Conservation (phyloP, 75 land plant genomes). For the Pseudotsuga menziesii region DNA sequence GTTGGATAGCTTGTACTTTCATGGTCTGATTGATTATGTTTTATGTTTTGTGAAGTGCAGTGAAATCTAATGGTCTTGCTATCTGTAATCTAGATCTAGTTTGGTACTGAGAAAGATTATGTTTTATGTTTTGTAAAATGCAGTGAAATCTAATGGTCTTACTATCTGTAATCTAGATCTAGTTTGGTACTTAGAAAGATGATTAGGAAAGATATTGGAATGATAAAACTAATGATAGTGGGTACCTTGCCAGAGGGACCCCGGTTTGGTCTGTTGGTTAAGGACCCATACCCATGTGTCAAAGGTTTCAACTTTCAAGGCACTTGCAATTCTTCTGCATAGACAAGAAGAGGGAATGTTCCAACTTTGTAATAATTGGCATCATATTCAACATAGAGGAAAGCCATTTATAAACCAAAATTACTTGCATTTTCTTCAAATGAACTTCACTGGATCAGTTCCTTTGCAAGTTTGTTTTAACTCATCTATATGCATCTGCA, state of each 20-base stretch:
- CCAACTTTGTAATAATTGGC: not conserved
- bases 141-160: not conserved
- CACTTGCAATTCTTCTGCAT: not conserved
- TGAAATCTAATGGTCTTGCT: not conserved
- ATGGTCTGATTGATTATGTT: not conserved
- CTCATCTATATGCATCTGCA: slow-evolving; percentile 21
- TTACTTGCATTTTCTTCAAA: not conserved
- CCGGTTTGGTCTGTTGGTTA: too few species aligned
- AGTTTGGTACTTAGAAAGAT: not conserved
- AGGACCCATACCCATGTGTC: too few species aligned
- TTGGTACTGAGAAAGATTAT: too few species aligned
- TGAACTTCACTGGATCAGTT: not conserved
- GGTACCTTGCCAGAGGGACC: too few species aligned
- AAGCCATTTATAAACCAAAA: not conserved
- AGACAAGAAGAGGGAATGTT: not conserved
- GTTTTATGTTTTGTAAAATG: not conserved
- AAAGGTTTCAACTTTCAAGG: not conserved
- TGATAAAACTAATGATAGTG: too few species aligned
- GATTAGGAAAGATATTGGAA: too few species aligned
- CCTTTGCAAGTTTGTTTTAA: not conserved
- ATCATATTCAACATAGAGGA: not conserved
- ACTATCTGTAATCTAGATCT: not conserved
- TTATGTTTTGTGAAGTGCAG: not conserved
- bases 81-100: too few species aligned
- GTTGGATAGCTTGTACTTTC: not conserved